These are phyloP conservation scores for Fagopyrum homotropicum DNA, from an alignment of 148 eudicot species.

Conservation along the genomic window DNA sequence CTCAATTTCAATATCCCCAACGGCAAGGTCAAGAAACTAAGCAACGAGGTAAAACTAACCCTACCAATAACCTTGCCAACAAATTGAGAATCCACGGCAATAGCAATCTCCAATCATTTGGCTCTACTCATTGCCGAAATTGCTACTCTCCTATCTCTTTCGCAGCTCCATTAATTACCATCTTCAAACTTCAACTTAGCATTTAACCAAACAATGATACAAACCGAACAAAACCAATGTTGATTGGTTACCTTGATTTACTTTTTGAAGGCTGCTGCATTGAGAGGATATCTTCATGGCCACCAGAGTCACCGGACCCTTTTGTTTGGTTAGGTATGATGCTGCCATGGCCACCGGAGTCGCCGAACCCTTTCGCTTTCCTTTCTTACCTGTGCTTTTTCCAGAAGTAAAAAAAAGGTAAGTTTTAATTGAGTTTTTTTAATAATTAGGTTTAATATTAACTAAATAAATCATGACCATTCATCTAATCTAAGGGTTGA, in stretches of 20 bases:
- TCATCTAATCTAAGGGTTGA: too few relatives aligned
- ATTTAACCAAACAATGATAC: background rate
- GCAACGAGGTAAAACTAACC: conserved; percentile 18
- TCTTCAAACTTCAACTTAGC: conserved; percentile 22
- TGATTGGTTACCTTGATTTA: conserved; percentile 51
- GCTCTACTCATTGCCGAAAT: conserved; percentile 70
- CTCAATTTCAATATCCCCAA: background rate
- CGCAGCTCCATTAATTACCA: conserved; percentile 82
- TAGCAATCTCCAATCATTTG: conserved; percentile 90
- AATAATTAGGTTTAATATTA: too few relatives aligned
- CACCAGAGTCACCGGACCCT: too few relatives aligned
- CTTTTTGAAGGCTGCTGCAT: conserved; percentile 53
- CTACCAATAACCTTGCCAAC: conserved; percentile 83
- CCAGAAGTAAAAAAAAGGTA: too few relatives aligned
- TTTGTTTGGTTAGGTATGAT: background rate
- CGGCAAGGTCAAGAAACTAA: background rate
- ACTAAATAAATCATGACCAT: too few relatives aligned
- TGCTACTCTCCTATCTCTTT: conserved; percentile 93
- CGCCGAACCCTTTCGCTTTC: background rate
- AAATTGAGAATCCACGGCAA: conserved; percentile 64
- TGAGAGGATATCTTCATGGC: conserved; percentile 37
- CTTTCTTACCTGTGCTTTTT: background rate
- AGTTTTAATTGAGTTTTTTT: too few relatives aligned
- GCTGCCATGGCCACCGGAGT: conserved; percentile 5
- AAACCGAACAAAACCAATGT: background rate